These are phyloP conservation scores for Aphanocladium album DNA, from an alignment of 2,329 filamentous ascomycete species.

Conservation along the genomic window DNA sequence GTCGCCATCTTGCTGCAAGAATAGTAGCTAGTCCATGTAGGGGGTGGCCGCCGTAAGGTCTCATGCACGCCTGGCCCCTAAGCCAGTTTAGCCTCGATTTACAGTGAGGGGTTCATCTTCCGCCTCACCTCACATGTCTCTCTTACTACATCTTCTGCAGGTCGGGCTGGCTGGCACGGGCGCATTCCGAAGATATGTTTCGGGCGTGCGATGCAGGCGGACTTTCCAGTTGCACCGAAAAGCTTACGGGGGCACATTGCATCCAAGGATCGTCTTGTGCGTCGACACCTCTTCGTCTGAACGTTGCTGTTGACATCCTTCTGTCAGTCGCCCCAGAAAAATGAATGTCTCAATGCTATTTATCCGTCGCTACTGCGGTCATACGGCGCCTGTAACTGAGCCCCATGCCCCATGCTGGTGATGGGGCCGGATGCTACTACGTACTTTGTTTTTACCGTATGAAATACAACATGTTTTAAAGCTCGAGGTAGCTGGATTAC, in stretches of 20 bases:
- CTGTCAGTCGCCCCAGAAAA: background rate
- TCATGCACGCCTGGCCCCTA: background rate
- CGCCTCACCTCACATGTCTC: background rate
- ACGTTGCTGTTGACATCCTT: background rate
- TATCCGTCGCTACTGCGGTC: background rate
- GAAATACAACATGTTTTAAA: background rate
- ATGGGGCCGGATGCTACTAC: slow-evolving; percentile 4
- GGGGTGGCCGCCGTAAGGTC: background rate
- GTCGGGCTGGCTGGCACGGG: background rate
- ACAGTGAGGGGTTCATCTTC: background rate
- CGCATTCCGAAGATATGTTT: background rate
- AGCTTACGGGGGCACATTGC: background rate
- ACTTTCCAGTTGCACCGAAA: background rate
- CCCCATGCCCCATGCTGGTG: background rate
- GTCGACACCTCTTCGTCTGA: background rate
- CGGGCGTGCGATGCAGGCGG: background rate
- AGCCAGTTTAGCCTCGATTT: background rate
- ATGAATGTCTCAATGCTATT: background rate
- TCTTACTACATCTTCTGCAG: background rate
- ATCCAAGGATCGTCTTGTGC: background rate
- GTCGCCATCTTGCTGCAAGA: background rate
- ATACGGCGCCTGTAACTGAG: background rate
- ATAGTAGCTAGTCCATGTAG: background rate
- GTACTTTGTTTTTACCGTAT: background rate
- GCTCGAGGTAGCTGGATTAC: background rate